phyloP scores from a whole-genome alignment of 768 basidiomycete species.

The Trametopsis cervina region DNA sequence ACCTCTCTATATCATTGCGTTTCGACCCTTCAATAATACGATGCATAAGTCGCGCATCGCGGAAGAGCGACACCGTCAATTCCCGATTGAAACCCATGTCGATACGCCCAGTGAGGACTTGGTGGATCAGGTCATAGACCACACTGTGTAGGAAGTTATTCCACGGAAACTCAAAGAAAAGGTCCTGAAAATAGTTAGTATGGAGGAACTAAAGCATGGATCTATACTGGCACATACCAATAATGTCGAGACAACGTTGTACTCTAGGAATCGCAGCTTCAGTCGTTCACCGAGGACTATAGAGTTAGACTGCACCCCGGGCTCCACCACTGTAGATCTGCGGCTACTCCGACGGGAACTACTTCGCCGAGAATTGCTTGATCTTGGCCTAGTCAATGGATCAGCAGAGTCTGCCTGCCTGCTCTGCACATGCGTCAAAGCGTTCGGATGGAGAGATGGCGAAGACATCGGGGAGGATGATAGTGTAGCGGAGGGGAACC shows the following conservation, averaged over 20 bases:
- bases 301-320: constrained; percentile 19
- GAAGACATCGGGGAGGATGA: constrained; percentile 17
- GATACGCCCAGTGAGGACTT: constrained; percentile 84
- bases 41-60: constrained; percentile 77
- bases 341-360: constrained; percentile 52
- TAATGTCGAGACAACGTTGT: constrained; percentile 65
- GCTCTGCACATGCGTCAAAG: constrained; percentile 8
- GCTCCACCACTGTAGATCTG: constrained; percentile 32
- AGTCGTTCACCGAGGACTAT: constrained; percentile 70
- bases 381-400: constrained; percentile 27
- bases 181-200: constrained; percentile 45
- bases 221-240: constrained; percentile 47
- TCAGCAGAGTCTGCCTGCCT: constrained; percentile 23
- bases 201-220: neutral
- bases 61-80: constrained; percentile 76
- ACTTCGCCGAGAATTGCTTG: constrained; percentile 39
- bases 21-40: constrained; percentile 84
- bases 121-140: constrained; percentile 93
- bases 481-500: constrained; percentile 11
- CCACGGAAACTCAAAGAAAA: constrained; percentile 95
- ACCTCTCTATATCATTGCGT: constrained; percentile 74
- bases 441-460: constrained; percentile 15
- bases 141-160: constrained; percentile 97
- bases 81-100: constrained; percentile 82
- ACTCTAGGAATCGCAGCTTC: constrained; percentile 72